These are phyloP conservation scores for Poterioochromonas sp. DNA, from an alignment of 352 stramenopile species.

Conservation along the genomic window DNA sequence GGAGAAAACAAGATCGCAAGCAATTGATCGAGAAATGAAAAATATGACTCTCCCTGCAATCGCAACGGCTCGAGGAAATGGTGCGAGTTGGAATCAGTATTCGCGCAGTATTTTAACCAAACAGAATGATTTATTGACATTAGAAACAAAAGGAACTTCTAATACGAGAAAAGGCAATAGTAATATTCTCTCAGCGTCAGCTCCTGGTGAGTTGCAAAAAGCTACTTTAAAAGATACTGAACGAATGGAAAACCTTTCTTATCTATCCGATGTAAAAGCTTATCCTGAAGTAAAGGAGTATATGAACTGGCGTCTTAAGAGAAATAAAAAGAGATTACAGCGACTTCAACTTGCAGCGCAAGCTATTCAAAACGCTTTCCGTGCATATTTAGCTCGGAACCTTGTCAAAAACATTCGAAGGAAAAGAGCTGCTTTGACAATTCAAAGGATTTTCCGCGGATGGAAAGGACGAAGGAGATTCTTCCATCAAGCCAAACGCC, in stretches of 20 bases:
- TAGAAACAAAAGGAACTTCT: no score
- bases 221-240: no score
- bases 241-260: no score
- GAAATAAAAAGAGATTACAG: slow-evolving; percentile 80
- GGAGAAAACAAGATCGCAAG: no score
- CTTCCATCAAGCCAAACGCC: slow-evolving; percentile 54
- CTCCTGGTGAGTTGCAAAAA: no score
- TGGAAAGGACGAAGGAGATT: slow-evolving; percentile 58
- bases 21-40: no score
- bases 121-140: neutral
- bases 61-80: no score
- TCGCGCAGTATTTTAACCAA: neutral
- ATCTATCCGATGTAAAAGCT: slow-evolving; percentile 11
- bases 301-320: slow-evolving; percentile 85
- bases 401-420: slow-evolving; percentile 62
- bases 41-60: no score
- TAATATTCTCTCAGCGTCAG: no score
- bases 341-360: slow-evolving; percentile 66
- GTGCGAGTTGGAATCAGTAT: neutral
- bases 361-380: slow-evolving; percentile 75
- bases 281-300: slow-evolving; percentile 78
- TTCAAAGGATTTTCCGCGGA: slow-evolving; percentile 76
- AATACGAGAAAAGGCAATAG: no score
- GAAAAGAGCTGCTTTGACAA: slow-evolving; percentile 59
- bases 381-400: slow-evolving; percentile 70